Base-by-base conservation (phyloP, 257 asterid species). In the Lycium ferocissimum region DNA sequence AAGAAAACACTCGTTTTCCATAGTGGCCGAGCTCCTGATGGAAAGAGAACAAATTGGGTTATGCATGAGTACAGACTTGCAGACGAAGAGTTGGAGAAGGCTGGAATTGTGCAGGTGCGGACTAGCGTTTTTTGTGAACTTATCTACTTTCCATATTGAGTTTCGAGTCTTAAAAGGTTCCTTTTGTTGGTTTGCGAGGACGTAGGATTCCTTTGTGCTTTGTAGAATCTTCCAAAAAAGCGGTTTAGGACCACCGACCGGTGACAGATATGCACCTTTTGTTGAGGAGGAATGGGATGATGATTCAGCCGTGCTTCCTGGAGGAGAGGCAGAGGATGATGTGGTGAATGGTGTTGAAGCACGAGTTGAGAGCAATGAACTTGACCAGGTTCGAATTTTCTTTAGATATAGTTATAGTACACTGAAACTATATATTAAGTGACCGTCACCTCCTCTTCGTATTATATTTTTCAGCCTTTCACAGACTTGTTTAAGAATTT, bases 201-300 rank as follows among this genome's bases (percentile, higher is more conserved):
- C 87, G 86, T 88, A 96, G 99, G 96, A 96, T 89, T 93, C 97
- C 0, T 96, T 93, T 89, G 99, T 96, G 90, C 97, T 96, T 2
- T 96, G 99, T 91, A 90, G 99, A 91, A 94, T 96, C 86, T 96
- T 96, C 87, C 98, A 94, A 83, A 96, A 96, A 91, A 95, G 98
- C 84, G 98, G 98, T 59, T 76, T 96, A 8, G 99, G 99, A 26
- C 98, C 98, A 12, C 98, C 98, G 9, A 96, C 92, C 84, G 98
- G 98, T 80, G 95, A 93, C 87, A 94, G 98, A 18, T 96, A 96
- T 84, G 99, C 99, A 72, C 98, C 99, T 70, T 96, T 96, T 87
- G 87, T 96, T 38, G 99, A 96, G 87, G 99, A 96, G 89, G 99
- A 96, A 84, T 96, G 99, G 99, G 97, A 94, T 83, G 96, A 96